phyloP scores from a whole-genome alignment of 1,284 basidiomycete genomes.

The Phaffia rhodozyma region DNA sequence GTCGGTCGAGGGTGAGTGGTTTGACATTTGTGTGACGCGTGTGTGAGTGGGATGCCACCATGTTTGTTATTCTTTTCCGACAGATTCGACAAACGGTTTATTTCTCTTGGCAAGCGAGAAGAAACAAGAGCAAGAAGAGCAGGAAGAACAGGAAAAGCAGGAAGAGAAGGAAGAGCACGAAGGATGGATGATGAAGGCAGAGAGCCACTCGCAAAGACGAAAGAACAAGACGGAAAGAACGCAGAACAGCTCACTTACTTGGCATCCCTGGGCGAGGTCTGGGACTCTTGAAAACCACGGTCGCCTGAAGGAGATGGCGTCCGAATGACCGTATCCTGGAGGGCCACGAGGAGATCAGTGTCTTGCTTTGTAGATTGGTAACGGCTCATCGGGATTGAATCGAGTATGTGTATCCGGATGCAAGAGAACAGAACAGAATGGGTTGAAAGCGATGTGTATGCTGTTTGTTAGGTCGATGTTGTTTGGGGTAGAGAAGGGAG shows the following conservation, averaged over 20 bases:
- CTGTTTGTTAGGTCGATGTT: neutral
- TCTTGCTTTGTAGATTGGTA: neutral
- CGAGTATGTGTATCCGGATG: too few species aligned
- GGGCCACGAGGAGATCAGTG: neutral
- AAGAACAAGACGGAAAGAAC: neutral
- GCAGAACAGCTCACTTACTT: neutral
- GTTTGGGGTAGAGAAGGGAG: neutral
- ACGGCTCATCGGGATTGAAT: too few species aligned
- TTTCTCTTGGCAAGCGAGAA: neutral
- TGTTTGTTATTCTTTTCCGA: neutral
- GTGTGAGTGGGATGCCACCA: neutral
- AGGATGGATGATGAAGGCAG: neutral
- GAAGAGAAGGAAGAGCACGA: neutral
- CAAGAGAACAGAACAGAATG: too few species aligned
- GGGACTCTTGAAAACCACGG: neutral
- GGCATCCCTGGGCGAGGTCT: neutral
- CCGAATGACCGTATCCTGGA: neutral
- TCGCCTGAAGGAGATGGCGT: neutral
- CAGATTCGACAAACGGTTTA: neutral
- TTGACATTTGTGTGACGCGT: too few species aligned
- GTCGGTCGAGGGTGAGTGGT: too few species aligned
- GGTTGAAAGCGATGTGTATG: neutral
- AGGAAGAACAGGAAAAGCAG: neutral
- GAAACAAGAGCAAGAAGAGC: neutral
- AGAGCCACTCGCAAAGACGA: neutral